Evolutionary conservation across 306 rosid genomes (phyloP).

Genomic region (Sicyos baderoa): DNA sequence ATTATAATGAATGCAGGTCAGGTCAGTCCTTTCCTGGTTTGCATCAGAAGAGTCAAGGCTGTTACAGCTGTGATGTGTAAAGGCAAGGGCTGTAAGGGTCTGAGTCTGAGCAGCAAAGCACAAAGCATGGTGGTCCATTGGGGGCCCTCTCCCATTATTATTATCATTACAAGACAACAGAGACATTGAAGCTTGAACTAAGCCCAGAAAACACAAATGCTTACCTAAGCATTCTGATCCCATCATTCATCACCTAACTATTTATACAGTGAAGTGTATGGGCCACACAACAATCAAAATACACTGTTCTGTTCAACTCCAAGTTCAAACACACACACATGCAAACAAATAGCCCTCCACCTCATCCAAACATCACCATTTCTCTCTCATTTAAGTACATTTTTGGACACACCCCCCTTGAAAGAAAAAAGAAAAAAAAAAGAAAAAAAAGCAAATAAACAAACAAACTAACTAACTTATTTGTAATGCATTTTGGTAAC

Average conservation of each 20-base stretch:
- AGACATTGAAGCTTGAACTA: slow-evolving; percentile 11
- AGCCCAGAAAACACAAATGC: slow-evolving; percentile 9
- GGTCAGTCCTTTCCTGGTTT: not conserved
- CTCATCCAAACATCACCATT: not conserved
- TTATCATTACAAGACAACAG: slow-evolving; percentile 14
- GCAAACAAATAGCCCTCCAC: not conserved
- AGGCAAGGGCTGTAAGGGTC: not conserved
- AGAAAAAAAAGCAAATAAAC: not conserved
- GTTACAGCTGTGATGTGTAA: slow-evolving; percentile 6
- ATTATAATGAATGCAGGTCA: not conserved
- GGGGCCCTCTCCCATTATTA: slow-evolving; percentile 3
- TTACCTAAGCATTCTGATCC: not conserved
- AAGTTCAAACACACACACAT: too few species aligned
- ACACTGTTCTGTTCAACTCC: slow-evolving; percentile 6
- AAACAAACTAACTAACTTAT: slow-evolving; percentile 6
- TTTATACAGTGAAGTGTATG: slow-evolving; percentile 10
- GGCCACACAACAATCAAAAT: slow-evolving; percentile 3
- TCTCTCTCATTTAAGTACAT: slow-evolving; percentile 14
- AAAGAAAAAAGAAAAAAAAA: too few species aligned
- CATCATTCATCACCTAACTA: slow-evolving; percentile 13
- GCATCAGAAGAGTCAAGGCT: not conserved
- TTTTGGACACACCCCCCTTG: slow-evolving; percentile 2
- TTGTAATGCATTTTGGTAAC: slow-evolving; percentile 15
- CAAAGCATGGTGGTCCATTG: slow-evolving; percentile 9
- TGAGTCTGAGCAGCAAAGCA: not conserved